These are phyloP conservation scores for Candida freyschussii DNA, from an alignment of 1,139 yeast genomes.

Conservation along the genomic window DNA sequence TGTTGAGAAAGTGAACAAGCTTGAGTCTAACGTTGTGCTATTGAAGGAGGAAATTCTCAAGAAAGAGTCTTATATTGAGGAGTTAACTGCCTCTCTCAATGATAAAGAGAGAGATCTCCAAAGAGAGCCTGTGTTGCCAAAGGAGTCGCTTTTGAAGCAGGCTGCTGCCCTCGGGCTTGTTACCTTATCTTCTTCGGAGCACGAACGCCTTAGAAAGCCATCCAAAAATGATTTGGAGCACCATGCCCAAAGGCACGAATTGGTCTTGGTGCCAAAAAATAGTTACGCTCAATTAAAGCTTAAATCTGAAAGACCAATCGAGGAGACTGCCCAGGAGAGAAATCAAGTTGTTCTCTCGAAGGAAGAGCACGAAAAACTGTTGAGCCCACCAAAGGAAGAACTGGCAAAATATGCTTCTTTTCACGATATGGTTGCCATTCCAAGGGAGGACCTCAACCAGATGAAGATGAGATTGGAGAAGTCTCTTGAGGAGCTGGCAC, in stretches of 20 bases:
- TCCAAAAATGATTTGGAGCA: slow-evolving; percentile 20
- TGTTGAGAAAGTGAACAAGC: slow-evolving; percentile 4
- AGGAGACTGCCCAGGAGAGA: slow-evolving; percentile 27
- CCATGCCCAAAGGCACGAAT: slow-evolving; percentile 32
- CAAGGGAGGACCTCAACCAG: slow-evolving; percentile 12
- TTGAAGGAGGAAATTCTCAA: slow-evolving; percentile 22
- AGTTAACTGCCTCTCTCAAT: slow-evolving; percentile 11
- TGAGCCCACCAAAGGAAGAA: slow-evolving; percentile 19
- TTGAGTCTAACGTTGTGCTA: slow-evolving; percentile 22
- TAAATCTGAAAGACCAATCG: slow-evolving; percentile 20
- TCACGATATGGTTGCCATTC: slow-evolving; percentile 26
- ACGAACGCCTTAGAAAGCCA: slow-evolving; percentile 25
- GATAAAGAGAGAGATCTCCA: slow-evolving; percentile 13
- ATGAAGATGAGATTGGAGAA: slow-evolving; percentile 1
- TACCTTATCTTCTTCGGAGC: slow-evolving; percentile 40
- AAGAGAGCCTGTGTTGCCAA: slow-evolving; percentile 14
- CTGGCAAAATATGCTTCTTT: slow-evolving; percentile 20
- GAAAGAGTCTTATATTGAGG: slow-evolving; percentile 22
- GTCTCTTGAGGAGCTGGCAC: slow-evolving; percentile 2
- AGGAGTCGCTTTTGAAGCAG: slow-evolving; percentile 23
- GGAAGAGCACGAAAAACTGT: slow-evolving; percentile 23
- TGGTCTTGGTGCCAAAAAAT: slow-evolving; percentile 42
- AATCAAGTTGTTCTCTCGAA: slow-evolving; percentile 21
- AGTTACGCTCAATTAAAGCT: slow-evolving; percentile 24
- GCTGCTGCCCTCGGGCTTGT: slow-evolving; percentile 38